Percentiles rank a stretch among this genome's conserved stretches.
These are phyloP conservation scores for Cladosporium velox DNA, from an alignment of 2,329 filamentous ascomycete species.

Conservation along the genomic window DNA sequence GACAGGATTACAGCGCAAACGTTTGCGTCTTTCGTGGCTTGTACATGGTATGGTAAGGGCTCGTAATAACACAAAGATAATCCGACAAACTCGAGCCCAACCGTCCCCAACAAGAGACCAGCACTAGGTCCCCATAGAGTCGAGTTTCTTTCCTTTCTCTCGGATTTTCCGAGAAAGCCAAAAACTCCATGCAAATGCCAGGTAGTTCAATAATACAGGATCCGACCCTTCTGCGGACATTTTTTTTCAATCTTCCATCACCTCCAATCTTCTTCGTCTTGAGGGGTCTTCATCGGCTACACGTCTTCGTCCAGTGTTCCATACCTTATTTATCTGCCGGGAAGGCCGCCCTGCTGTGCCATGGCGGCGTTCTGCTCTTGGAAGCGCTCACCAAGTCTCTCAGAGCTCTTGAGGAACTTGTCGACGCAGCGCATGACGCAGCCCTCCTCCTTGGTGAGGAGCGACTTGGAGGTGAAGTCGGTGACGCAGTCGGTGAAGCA, in stretches of 20 bases:
- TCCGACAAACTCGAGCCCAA: constrained; percentile 3
- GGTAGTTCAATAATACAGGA: constrained; percentile 17
- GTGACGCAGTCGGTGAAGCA: constrained; percentile 98
- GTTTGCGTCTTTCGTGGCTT: constrained; percentile 10
- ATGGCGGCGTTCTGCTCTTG: constrained; percentile 70
- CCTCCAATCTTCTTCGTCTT: background rate
- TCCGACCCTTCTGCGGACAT: constrained; percentile 9
- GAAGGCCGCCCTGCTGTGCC: constrained; percentile 59
- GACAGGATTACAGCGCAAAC: constrained; percentile 4
- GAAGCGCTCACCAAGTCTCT: constrained; percentile 90
- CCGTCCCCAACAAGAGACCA: background rate
- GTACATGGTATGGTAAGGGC: constrained; percentile 12
- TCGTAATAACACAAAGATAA: constrained; percentile 19
- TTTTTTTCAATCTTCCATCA: background rate
- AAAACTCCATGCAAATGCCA: constrained; percentile 28
- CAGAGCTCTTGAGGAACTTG: constrained; percentile 91
- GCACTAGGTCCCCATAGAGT: constrained; percentile 10
- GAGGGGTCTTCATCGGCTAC: constrained; percentile 24
- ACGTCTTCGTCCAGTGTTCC: background rate
- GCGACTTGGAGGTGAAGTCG: constrained; percentile 96
- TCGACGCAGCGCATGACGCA: constrained; percentile 94
- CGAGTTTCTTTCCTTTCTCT: constrained; percentile 9
- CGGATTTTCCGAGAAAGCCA: constrained; percentile 9
- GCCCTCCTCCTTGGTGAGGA: constrained; percentile 82
- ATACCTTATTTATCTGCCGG: constrained; percentile 21